Base-by-base conservation (phyloP, 1,284 basidiomycete species). In the Trichosporon faecale region DNA sequence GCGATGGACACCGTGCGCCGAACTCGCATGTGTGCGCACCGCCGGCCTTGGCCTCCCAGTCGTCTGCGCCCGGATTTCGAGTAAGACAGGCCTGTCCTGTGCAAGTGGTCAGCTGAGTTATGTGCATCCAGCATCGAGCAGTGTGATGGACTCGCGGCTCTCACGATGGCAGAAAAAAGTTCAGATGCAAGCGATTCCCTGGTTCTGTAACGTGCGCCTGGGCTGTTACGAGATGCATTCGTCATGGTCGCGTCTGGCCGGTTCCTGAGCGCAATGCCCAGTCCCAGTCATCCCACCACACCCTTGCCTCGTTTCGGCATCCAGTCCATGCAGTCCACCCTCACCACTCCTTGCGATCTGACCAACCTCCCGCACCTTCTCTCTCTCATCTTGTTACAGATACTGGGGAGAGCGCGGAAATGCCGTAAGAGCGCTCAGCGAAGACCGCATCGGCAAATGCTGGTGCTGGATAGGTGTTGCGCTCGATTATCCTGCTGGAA, bases 1-100 rank as follows among this genome's bases (percentile, higher is more conserved):
- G 49, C 49, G 49, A 52, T 52, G 49, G 49, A 52, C 49, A 52
- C 49, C 49, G 49, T 52, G 49, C 49, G 49, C 49, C 49, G 49
- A 23, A 18, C n/a, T 23, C 49, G 21, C 2, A 8, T 23, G 21
- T 25, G 6, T 23, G 49, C 23, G 49, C 49, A n/a, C 44, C 44
- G 16, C 44, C 18, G 44, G 18, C 18, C n/a, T n/a, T 8, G 44
- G 21, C 18, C 44, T 9, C 44, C 21, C 5, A 21, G 7, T 18
- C 44, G 9, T 46, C 44, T 46, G 18, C 44, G 35, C 35, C 35
- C 12, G 35, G 14, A 14, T 37, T 14, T 18, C 16, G 18, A n/a
- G 40, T 44, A 18, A 16, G 40, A 44, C 40, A 44, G 40, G 40
- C 16, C 40, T n/a, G 40, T 18, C 40, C 40, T 44, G 40, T n/a